Evolutionary conservation across 2,329 filamentous ascomycete genomes (phyloP).

Genomic region (Diplocarpon rosae): DNA sequence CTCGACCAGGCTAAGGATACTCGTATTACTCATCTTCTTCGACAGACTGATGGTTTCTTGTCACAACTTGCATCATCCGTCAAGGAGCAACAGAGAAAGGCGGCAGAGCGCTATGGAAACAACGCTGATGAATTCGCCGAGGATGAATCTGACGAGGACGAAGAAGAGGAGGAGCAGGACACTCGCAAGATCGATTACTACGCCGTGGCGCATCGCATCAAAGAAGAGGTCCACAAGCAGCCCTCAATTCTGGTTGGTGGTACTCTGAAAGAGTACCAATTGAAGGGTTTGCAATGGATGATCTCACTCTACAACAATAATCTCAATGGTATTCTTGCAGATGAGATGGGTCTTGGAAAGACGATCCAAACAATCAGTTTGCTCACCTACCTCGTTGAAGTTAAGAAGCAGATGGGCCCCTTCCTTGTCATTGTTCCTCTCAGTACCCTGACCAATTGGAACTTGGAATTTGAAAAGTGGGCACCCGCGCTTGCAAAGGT

Average conservation of each 20-base stretch:
- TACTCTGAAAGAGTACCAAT: slow-evolving; percentile 88
- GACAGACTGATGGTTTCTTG: slow-evolving; percentile 95
- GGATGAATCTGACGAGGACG: slow-evolving; percentile 56
- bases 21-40: slow-evolving; percentile 92
- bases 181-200: slow-evolving; percentile 94
- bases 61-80: slow-evolving; percentile 91
- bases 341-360: slow-evolving; percentile 99
- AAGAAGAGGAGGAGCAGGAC: slow-evolving; percentile 59
- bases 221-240: slow-evolving; percentile 80
- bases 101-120: slow-evolving; percentile 67
- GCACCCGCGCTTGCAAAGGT: slow-evolving; percentile 76
- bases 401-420: slow-evolving; percentile 81
- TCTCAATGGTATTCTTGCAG: slow-evolving; percentile 93
- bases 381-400: slow-evolving; percentile 94
- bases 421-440: slow-evolving; percentile 95
- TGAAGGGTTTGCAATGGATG: slow-evolving; percentile 99
- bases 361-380: slow-evolving; percentile 98
- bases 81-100: slow-evolving; percentile 81
- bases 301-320: slow-evolving; percentile 99
- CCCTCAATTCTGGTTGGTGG: slow-evolving; percentile 83
- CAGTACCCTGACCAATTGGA: slow-evolving; percentile 98
- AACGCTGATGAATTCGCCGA: slow-evolving; percentile 35
- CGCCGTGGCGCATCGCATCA: slow-evolving; percentile 89
- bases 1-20: slow-evolving; percentile 98
- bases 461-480: slow-evolving; percentile 98